Base-by-base conservation (phyloP, 1,284 basidiomycete species). In the Pascua guehoae region DNA sequence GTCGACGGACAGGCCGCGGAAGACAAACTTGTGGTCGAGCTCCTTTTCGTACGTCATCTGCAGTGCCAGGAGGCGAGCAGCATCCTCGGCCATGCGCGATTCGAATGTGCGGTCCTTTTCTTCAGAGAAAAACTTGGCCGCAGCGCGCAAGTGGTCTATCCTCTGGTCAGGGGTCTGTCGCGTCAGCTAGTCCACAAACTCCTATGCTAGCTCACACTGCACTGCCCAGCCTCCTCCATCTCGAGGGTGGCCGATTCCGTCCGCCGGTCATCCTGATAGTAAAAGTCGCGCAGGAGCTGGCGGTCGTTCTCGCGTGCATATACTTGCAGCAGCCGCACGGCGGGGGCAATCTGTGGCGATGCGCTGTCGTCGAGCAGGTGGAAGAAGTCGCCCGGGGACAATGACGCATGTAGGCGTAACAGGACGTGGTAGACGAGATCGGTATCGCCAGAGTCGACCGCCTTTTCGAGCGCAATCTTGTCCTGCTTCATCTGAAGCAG, bases 261-360 rank as follows among this genome's bases (percentile, higher is more conserved):
- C 46, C 95, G 82, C 59, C 95, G 83, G 76, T 99, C 96, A 70
- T 99, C 96, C 51, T 95, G 95, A 72, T 95, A 99, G 77, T 95
- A 98, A 75, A 96, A 98, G 73, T 99, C 93, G 15, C 90, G 83
- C 12, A 98, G 80, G 83, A 98, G 87, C 62, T 93, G 91, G 47
- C 87, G 80, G 71, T 98, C 91, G 68, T 91, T 88, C 70, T 93
- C 88, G 41, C 88, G 81, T 1, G 91, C 92, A 72, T 94, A 96
- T 0, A 92, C 88, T 70, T 93, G 87, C 40, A 95, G 80, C 10
- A 95, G 77, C 75, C 86, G 73, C 79, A 88, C 75, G 0, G 92
- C 93, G 18, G 84, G 85, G 2, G 83, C 83, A 4, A 93, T 83
- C 40, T 81, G 79, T 15, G 85, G 80, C 5, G 90, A 89, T 14